phyloP scores from a whole-genome alignment of 2,329 filamentous ascomycete species.

The Penicillium sumatraense region DNA sequence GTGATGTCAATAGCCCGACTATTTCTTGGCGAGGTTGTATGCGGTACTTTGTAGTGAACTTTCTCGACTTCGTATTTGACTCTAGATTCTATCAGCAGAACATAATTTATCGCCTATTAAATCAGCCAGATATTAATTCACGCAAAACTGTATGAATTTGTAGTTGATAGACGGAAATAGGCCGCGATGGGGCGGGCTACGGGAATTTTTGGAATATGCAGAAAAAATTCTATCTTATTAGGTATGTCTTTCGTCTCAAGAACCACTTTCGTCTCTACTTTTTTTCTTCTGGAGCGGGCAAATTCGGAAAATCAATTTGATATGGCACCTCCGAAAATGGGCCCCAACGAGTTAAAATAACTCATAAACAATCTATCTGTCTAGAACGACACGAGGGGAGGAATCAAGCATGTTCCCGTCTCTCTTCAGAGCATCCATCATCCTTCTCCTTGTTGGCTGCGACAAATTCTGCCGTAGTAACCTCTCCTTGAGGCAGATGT shows the following conservation, averaged over 20 bases:
- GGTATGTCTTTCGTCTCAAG: background rate
- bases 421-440: conserved; percentile 18
- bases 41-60: too few species aligned
- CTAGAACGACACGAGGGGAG: background rate
- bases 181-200: background rate
- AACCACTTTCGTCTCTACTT: conserved; percentile 1
- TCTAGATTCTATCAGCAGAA: too few species aligned
- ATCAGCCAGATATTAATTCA: background rate
- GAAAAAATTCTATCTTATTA: background rate
- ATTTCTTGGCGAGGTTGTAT: background rate
- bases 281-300: background rate
- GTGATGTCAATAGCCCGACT: background rate
- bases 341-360: background rate
- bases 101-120: background rate
- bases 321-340: background rate
- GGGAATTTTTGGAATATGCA: background rate
- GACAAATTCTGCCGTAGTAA: conserved; percentile 17
- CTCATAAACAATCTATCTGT: background rate
- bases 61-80: too few species aligned
- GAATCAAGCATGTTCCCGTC: conserved; percentile 23
- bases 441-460: conserved; percentile 18
- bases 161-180: background rate
- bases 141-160: too few species aligned
- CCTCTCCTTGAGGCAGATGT: conserved; percentile 26
- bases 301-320: background rate